Conservation (phyloP, 495 filamentous ascomycete species). For the Thozetella sp. region DNA sequence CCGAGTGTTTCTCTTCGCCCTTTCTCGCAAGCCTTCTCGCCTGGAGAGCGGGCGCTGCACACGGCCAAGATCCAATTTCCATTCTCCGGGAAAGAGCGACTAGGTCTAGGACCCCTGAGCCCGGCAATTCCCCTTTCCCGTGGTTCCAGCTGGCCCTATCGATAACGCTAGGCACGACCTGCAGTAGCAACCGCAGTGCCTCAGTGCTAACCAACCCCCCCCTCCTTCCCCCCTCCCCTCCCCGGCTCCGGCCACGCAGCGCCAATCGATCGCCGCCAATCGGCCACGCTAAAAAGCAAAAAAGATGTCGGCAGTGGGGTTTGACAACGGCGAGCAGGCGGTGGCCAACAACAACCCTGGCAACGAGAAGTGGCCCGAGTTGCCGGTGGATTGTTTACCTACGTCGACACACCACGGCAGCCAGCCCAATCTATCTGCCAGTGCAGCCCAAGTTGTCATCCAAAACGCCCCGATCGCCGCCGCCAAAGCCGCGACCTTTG, state of each 20-base stretch:
- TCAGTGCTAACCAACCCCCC: too few species aligned
- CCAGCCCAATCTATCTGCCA: conserved; percentile 4
- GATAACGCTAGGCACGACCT: too few species aligned
- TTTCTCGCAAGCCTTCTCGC: too few species aligned
- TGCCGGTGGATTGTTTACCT: conserved; percentile 4
- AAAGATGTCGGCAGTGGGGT: conserved; percentile 17
- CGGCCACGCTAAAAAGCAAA: conserved; percentile 3
- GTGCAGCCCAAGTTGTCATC: background rate
- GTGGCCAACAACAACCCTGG: conserved; percentile 12
- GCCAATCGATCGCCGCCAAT: conserved; percentile 2
- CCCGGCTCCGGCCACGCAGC: background rate
- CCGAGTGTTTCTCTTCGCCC: too few species aligned
- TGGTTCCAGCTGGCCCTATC: too few species aligned
- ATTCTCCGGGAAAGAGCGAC: too few species aligned
- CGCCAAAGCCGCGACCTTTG: background rate
- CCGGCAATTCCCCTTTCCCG: too few species aligned
- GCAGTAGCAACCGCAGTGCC: too few species aligned
- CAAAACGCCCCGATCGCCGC: conserved; percentile 1
- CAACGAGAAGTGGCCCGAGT: conserved; percentile 5
- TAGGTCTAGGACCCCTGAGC: too few species aligned
- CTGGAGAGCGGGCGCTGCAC: too few species aligned
- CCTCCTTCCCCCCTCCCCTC: background rate
- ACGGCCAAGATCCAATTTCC: too few species aligned
- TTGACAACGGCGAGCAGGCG: conserved; percentile 16
- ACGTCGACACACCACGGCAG: background rate